Evolutionary conservation across 371 early-diverging fungal species (phyloP).

Genomic region (Rhizomucor miehei): DNA sequence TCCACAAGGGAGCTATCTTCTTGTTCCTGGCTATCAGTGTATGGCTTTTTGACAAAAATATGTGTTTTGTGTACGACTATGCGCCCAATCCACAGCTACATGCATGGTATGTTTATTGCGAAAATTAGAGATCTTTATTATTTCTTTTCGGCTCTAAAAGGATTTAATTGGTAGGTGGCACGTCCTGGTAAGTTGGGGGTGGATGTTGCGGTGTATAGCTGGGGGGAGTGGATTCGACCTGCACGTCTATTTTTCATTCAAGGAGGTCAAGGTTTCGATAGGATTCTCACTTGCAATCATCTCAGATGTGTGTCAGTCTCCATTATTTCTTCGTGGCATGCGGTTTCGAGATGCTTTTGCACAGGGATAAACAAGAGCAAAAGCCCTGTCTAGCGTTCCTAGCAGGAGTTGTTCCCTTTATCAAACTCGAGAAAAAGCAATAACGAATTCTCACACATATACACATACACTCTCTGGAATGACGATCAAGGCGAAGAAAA

Average conservation of each 20-base stretch:
- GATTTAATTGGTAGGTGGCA: slow-evolving; percentile 30
- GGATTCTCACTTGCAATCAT: slow-evolving; percentile 3
- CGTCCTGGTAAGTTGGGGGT: slow-evolving; percentile 23
- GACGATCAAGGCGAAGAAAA: too few species aligned
- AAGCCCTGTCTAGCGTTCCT: too few species aligned
- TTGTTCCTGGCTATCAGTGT: slow-evolving; percentile 26
- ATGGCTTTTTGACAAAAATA: slow-evolving; percentile 41
- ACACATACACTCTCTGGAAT: too few species aligned
- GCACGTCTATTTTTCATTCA: neutral
- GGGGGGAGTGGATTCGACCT: neutral
- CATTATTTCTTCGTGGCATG: slow-evolving; percentile 39
- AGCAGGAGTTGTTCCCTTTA: too few species aligned
- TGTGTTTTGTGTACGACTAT: slow-evolving; percentile 30
- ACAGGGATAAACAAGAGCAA: too few species aligned
- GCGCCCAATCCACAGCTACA: slow-evolving; percentile 35
- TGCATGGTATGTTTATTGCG: slow-evolving; percentile 24
- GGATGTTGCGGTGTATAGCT: neutral
- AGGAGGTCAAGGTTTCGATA: neutral
- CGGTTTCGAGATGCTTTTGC: slow-evolving; percentile 18
- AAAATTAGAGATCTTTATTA: slow-evolving; percentile 3
- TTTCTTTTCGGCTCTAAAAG: neutral
- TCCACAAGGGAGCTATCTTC: slow-evolving; percentile 29
- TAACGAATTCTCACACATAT: too few species aligned
- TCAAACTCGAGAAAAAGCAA: too few species aligned
- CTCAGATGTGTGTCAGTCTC: slow-evolving; percentile 37